These are phyloP conservation scores for Kluyveromyces wickerhamii DNA, from an alignment of 805 yeast species.

Conservation along the genomic window DNA sequence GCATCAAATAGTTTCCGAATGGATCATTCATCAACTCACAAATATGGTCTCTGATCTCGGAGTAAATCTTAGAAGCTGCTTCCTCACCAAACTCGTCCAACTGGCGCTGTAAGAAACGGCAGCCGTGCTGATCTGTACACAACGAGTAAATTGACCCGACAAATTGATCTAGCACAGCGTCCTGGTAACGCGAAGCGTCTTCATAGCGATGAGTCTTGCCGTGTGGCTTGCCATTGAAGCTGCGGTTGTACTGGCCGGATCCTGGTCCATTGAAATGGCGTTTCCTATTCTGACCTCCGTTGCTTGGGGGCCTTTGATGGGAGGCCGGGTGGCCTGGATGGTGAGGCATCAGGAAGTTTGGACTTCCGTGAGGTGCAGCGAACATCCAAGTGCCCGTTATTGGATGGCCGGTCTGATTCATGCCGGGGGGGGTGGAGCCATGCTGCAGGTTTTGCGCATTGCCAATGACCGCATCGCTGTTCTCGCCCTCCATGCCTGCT, in stretches of 20 bases:
- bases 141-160: slow-evolving; percentile 66
- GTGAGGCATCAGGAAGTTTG: slow-evolving; percentile 12
- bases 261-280: slow-evolving; percentile 8
- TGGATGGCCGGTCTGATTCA: slow-evolving; percentile 1
- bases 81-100: slow-evolving; percentile 55
- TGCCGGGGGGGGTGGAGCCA: background rate
- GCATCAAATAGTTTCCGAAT: slow-evolving; percentile 93
- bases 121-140: slow-evolving; percentile 95
- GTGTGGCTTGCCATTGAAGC: slow-evolving; percentile 5
- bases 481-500: background rate
- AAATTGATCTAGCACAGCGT: slow-evolving; percentile 62
- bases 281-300: slow-evolving; percentile 9
- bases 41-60: slow-evolving; percentile 68
- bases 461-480: slow-evolving; percentile 2
- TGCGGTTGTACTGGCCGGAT: too few relatives aligned
- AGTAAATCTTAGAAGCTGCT: slow-evolving; percentile 69
- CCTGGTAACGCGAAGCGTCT: slow-evolving; percentile 61
- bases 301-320: slow-evolving; percentile 6
- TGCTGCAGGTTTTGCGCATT: too few relatives aligned
- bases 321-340: slow-evolving; percentile 7
- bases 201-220: slow-evolving; percentile 29
- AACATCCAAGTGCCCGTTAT: slow-evolving; percentile 25
- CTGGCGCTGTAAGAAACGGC: slow-evolving; percentile 84
- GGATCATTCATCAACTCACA: slow-evolving; percentile 91
- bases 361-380: slow-evolving; percentile 15